Base-by-base conservation (phyloP, 2,329 filamentous ascomycete genomes). In the Dothistroma pini region DNA sequence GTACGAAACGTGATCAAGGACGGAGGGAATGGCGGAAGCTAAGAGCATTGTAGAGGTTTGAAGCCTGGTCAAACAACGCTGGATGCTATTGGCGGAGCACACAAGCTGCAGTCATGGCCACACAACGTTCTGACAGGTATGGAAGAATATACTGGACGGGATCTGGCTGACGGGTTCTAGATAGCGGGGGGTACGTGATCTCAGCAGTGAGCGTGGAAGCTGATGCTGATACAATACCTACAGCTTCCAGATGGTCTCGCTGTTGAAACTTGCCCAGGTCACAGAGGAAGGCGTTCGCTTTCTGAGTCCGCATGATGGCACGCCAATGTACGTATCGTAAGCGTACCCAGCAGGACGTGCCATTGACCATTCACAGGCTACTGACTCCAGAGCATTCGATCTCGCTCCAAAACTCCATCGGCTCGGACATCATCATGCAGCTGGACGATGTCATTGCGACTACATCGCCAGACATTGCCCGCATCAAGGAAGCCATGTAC, bases 381-480 rank as follows among this genome's bases (percentile, higher is more conserved):
- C 86, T 99, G 52, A 99, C 95, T 0, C 95, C 95, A 0, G 96
- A 99, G 75, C 93, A 97, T 79, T 97, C 95, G 0, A 97, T 99
- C 70, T 89, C 88, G 11, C 83, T 99, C 3, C 95, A 99, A 75
- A 97, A 99, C 77, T 93, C 89, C 58, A 99, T 99, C 71, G 95
- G 95, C 66, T 96, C 91, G 65, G 95, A 99, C 77, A 97, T 99
- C 69, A 97, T 97, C 68, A 99, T 99, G 96, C 96, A 99, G 77
- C 86, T 99, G 4, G 95, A 99, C 80, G 96, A 99, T 76, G 96
- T 99, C 14, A 89, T 99, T 56, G 93, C 92, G 32, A 97, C 95
- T 0, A 99, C 95, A 0, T 97, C 92, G 0, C 93, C 93, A 0
- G 95, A 99, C 75, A 81, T 85, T 59, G 87, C 81, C 21, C 88